Percentiles rank a stretch among this genome's conserved stretches.
phyloP scores from a whole-genome alignment of 2,329 filamentous ascomycete species.

The Aspergillus brunneoviolaceus region DNA sequence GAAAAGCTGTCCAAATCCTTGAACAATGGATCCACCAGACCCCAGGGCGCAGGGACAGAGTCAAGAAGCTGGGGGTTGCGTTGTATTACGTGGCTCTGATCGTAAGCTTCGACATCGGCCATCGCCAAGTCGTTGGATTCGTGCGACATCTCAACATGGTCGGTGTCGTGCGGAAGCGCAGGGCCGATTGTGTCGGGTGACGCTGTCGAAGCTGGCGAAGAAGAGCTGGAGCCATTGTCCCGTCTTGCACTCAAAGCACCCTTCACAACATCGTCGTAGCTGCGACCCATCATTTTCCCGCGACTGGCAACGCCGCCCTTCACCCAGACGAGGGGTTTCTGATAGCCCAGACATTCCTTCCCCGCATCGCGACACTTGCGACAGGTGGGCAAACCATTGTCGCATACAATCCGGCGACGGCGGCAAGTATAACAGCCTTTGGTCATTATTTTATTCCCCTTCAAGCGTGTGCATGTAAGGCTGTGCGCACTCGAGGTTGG shows the following conservation, averaged over 20 bases:
- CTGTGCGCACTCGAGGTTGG: not conserved
- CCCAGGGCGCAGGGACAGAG: constrained; percentile 35
- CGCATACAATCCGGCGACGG: constrained; percentile 45
- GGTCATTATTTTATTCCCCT: constrained; percentile 31
- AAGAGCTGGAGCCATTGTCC: not conserved
- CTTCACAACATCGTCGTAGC: constrained; percentile 44
- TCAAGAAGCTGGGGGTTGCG: constrained; percentile 10
- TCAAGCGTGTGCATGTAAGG: not conserved
- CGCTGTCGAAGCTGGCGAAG: not conserved
- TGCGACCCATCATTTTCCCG: constrained; percentile 54
- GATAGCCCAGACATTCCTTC: constrained; percentile 46
- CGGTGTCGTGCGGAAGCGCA: not conserved
- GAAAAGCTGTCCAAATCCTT: constrained; percentile 46
- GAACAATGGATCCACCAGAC: constrained; percentile 48
- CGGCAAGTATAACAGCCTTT: constrained; percentile 48
- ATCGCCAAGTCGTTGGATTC: not conserved
- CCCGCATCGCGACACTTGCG: constrained; percentile 44
- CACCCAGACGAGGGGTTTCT: constrained; percentile 45
- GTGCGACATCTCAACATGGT: not conserved
- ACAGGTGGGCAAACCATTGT: constrained; percentile 44
- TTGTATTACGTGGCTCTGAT: not conserved
- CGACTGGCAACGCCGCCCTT: constrained; percentile 46
- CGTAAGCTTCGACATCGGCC: not conserved
- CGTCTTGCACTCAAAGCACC: constrained; percentile 1
- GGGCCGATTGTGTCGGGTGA: constrained; percentile 14